A percentile compares a stretch with the other conserved stretches of the same genome.
phyloP scores from a whole-genome alignment of 1,139 yeast species.

The Candida sanyaensis region DNA sequence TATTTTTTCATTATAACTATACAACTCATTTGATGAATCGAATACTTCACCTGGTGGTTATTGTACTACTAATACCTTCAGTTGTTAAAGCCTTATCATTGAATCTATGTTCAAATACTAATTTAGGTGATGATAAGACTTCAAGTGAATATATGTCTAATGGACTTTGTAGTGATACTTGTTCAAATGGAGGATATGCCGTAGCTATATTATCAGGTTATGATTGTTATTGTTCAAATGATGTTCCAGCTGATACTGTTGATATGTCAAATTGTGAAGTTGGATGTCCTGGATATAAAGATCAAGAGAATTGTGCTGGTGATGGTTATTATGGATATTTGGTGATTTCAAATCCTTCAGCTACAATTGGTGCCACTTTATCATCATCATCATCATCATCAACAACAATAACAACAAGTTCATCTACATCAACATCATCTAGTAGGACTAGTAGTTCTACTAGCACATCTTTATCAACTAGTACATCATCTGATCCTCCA shows the following conservation, averaged over 20 bases:
- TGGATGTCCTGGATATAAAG: slow-evolving; percentile 52
- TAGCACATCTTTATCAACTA: not conserved
- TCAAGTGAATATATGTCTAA: slow-evolving; percentile 44
- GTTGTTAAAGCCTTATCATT: slow-evolving; percentile 15
- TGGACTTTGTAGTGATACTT: slow-evolving; percentile 54
- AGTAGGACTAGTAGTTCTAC: not conserved
- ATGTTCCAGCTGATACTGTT: slow-evolving; percentile 44
- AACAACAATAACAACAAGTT: slow-evolving; percentile 13
- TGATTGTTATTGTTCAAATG: slow-evolving; percentile 64
- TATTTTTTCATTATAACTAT: not conserved
- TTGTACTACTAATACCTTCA: not conserved
- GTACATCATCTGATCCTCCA: slow-evolving; percentile 1
- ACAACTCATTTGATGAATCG: not conserved
- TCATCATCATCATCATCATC: slow-evolving; percentile 3
- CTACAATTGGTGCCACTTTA: slow-evolving; percentile 17
- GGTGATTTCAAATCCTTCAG: slow-evolving; percentile 25
- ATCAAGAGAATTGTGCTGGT: slow-evolving; percentile 35
- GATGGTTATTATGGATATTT: slow-evolving; percentile 38
- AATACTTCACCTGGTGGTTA: not conserved
- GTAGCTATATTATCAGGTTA: slow-evolving; percentile 55
- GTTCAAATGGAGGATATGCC: slow-evolving; percentile 46
- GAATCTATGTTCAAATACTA: slow-evolving; percentile 48
- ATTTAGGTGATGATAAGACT: slow-evolving; percentile 26
- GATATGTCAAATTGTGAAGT: slow-evolving; percentile 39
- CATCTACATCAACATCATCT: slow-evolving; percentile 5